phyloP scores from a whole-genome alignment of 2,329 filamentous ascomycete genomes.

The Penicillium rolfsii region DNA sequence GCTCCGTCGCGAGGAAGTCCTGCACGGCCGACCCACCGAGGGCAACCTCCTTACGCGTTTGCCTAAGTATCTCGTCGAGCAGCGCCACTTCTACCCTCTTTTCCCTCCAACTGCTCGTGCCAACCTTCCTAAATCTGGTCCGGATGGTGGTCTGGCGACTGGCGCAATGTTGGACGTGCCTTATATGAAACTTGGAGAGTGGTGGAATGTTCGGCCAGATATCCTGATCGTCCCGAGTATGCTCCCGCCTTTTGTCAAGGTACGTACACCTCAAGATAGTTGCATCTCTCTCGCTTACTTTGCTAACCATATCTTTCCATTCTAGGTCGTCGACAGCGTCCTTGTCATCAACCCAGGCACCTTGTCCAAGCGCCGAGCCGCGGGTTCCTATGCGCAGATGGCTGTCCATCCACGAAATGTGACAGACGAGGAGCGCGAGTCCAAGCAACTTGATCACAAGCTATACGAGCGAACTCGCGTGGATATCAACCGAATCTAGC shows the following conservation, averaged over 20 bases:
- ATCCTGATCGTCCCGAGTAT: constrained; percentile 80
- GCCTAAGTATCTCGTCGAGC: constrained; percentile 78
- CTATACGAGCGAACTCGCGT: constrained; percentile 83
- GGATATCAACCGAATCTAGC: constrained; percentile 78
- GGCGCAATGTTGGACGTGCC: constrained; percentile 81
- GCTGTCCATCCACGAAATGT: constrained; percentile 68
- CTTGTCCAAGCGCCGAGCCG: constrained; percentile 78
- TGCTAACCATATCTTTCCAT: constrained; percentile 1
- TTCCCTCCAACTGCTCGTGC: constrained; percentile 78
- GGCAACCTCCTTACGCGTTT: constrained; percentile 70
- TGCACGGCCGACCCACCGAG: constrained; percentile 59
- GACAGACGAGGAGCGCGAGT: constrained; percentile 60
- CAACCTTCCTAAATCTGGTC: constrained; percentile 67
- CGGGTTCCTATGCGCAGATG: constrained; percentile 85
- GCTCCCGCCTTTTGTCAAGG: constrained; percentile 85
- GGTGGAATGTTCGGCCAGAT: constrained; percentile 83
- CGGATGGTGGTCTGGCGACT: constrained; percentile 62
- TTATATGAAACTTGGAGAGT: constrained; percentile 87
- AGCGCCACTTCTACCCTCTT: constrained; percentile 86
- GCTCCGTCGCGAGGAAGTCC: constrained; percentile 73
- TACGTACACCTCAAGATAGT: constrained; percentile 46
- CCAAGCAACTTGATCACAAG: constrained; percentile 68
- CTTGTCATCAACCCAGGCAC: constrained; percentile 88
- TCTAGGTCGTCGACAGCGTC: constrained; percentile 84
- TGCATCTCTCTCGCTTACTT: too few relatives aligned